phyloP scores from a whole-genome alignment of 2,329 filamentous ascomycete genomes.

The Penicillium thymicola region DNA sequence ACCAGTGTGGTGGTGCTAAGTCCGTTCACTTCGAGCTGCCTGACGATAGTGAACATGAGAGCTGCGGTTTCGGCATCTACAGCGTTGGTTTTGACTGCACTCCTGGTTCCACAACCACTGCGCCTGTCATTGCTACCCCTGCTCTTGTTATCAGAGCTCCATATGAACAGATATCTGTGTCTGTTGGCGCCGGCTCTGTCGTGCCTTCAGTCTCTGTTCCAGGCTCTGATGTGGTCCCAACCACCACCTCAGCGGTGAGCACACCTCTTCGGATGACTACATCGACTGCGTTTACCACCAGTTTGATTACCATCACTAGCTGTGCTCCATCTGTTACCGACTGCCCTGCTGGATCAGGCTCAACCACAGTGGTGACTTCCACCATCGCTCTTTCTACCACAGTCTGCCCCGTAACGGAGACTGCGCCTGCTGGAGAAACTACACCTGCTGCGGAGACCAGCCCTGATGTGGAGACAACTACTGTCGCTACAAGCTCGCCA shows the following conservation, averaged over 20 bases:
- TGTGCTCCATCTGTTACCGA: slow-evolving; percentile 42
- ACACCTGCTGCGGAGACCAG: not conserved
- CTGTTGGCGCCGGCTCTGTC: slow-evolving; percentile 21
- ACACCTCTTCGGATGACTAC: slow-evolving; percentile 30
- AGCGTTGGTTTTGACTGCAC: slow-evolving; percentile 30
- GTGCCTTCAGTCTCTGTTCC: slow-evolving; percentile 5
- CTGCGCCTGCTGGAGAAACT: slow-evolving; percentile 21
- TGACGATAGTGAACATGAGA: slow-evolving; percentile 52
- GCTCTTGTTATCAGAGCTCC: slow-evolving; percentile 8
- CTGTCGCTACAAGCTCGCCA: not conserved
- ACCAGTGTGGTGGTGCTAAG: slow-evolving; percentile 87
- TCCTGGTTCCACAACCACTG: slow-evolving; percentile 17
- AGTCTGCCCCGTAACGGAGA: slow-evolving; percentile 51
- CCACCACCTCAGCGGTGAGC: slow-evolving; percentile 12
- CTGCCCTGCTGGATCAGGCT: slow-evolving; percentile 49
- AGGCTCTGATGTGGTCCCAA: not conserved
- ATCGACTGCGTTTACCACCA: slow-evolving; percentile 40
- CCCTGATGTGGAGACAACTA: not conserved
- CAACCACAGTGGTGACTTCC: slow-evolving; percentile 51
- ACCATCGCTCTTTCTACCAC: slow-evolving; percentile 59
- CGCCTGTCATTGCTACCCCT: not conserved
- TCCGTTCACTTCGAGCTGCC: slow-evolving; percentile 69
- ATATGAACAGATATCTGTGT: slow-evolving; percentile 19
- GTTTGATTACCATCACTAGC: slow-evolving; percentile 39
- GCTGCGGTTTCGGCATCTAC: slow-evolving; percentile 63